Percentiles rank a stretch among this genome's conserved stretches.
These are phyloP conservation scores for Suillus paluster DNA, from an alignment of 768 basidiomycete species.

Conservation along the genomic window DNA sequence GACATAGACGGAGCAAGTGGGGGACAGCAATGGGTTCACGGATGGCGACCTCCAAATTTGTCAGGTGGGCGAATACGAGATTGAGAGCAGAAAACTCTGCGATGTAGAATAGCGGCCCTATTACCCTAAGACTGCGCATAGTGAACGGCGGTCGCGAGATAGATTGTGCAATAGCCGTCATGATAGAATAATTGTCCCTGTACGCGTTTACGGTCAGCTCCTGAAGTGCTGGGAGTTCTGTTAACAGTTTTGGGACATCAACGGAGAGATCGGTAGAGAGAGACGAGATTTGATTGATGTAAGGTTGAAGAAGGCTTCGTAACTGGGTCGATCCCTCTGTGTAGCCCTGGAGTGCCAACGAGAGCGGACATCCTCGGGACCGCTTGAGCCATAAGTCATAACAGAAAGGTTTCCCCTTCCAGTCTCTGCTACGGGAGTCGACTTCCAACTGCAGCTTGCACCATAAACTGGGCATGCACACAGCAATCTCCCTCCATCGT, in stretches of 20 bases:
- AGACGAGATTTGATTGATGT: slow-evolving; percentile 13
- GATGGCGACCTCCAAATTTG: slow-evolving; percentile 16
- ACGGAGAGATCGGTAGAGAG: slow-evolving; percentile 13
- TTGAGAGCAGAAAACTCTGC: slow-evolving; percentile 15
- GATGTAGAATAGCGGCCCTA: too few relatives aligned
- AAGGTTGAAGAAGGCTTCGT: slow-evolving; percentile 25
- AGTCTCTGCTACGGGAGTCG: slow-evolving; percentile 34
- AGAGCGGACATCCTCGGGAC: slow-evolving; percentile 17
- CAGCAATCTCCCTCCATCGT: slow-evolving; percentile 45
- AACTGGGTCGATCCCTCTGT: background rate
- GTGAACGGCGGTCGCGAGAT: slow-evolving; percentile 13
- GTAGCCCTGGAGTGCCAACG: slow-evolving; percentile 21
- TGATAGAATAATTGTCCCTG: slow-evolving; percentile 13
- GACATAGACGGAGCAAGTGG: slow-evolving; percentile 1
- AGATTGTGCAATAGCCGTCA: slow-evolving; percentile 8
- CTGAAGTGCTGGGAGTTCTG: slow-evolving; percentile 20
- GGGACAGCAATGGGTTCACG: slow-evolving; percentile 8
- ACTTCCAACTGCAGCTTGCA: slow-evolving; percentile 20
- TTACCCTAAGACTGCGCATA: slow-evolving; percentile 18
- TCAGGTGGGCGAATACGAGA: slow-evolving; percentile 24
- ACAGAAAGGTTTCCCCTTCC: slow-evolving; percentile 14
- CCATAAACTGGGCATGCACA: slow-evolving; percentile 51
- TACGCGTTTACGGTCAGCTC: slow-evolving; percentile 24
- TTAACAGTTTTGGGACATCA: slow-evolving; percentile 8
- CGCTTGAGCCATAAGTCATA: slow-evolving; percentile 16